Base-by-base conservation (phyloP, 140 eudicot genomes). In the Ambrosia hybrid region DNA sequence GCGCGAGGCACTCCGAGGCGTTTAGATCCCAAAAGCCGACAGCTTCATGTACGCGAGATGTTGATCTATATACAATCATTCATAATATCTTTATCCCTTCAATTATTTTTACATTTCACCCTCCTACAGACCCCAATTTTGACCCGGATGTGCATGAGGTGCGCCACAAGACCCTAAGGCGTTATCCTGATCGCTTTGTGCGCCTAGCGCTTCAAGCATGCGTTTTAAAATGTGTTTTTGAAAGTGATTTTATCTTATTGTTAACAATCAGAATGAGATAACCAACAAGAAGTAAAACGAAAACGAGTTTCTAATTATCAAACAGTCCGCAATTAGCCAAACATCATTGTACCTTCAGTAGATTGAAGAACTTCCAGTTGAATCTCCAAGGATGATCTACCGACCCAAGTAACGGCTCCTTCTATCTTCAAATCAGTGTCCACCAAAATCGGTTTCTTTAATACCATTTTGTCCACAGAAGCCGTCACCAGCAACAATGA, bases 321-420 rank as follows among this genome's bases (percentile, higher is more conserved):
- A 48, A 46, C 46, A 21, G 57, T 21, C 17, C 16, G 11, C 12
- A 52, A 17, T 51, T 38, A 65, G 67, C 17, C 7, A 21, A 49
- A 45, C 0, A 9, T 34, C 2, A 8, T 12, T 14, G 52, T 83
- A 89, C 98, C 98, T 72, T 81, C 21, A 0, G 67, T 58, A 55
- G 84, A 41, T 63, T 93, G 97, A 80, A 81, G 81, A 6, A 93
- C 97, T 86, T 87, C 85, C 61, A 93, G 62, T 58, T 85, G 98
- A 81, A 93, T 93, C 85, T 93, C 98, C 97, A 93, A 83, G 9
- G 98, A 93, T 4, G 98, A 93, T n/a, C 96, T 80, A 57, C 98
- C 98, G 38, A 93, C 97, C 98, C 98, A 93, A 5, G 98, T 90
- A 73, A 90, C 98, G 15, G 97, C 85, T 60, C 98, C 98, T 2